Base-by-base conservation (phyloP, 306 rosid genomes). In the Echinosophora koreensis region DNA sequence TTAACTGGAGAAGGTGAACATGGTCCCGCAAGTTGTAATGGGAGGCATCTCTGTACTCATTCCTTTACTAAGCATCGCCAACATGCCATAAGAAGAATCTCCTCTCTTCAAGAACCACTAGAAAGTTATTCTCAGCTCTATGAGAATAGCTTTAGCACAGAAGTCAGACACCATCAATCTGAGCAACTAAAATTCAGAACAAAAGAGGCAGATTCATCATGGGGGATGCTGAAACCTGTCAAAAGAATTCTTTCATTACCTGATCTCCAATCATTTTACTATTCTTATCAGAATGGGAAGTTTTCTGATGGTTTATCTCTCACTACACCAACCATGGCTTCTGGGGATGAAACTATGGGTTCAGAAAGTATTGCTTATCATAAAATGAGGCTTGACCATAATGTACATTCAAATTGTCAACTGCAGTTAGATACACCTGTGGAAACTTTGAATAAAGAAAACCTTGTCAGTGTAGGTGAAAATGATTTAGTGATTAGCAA, bases 61-160 rank as follows among this genome's bases (percentile, higher is more conserved):
- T 56, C 39, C 30, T 38, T 72, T 0, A 10, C 37, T 47, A 54
- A 18, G 66, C 38, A 13, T 73, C 11, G 6, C 58, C 16, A 16
- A 47, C 16, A 15, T 47, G 5, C 7, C 15, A n/a, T 59, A n/a
- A 44, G 58, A 72, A 80, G 83, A 73, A 34, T 4, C 2, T 18
- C 22, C 62, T 80, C 83, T 17, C 79, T 72, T 80, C 69, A 44
- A 72, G 83, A 80, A 64, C 52, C 78, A 73, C 74, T 80, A 44
- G 69, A 72, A 30, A 65, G 57, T 63, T 79, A 78, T 78, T 49
- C 1, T 6, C 60, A 41, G 4, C 13, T 27, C 58, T 8, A 54
- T 65, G 66, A 54, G 35, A 76, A 28, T 27, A 66, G 57, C 57
- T 65, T 65, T 27, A 64, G 14, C 11, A 28, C 17, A 64, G 56